These are phyloP conservation scores for Camptophora hylomeconis DNA, from an alignment of 2,329 filamentous ascomycete genomes.

Conservation along the genomic window DNA sequence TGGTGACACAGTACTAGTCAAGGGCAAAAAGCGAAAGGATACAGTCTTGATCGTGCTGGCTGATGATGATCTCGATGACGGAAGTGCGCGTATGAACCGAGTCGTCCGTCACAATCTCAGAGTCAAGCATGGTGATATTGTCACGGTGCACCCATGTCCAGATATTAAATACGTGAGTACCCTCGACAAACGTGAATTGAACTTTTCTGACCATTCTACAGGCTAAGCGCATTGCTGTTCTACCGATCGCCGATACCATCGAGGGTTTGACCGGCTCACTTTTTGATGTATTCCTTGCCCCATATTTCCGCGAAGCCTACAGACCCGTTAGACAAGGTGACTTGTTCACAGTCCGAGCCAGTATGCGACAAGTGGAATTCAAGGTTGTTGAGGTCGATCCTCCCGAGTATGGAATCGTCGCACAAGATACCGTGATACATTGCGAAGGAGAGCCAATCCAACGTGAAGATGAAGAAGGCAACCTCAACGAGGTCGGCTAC, in stretches of 20 bases:
- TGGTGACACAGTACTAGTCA: slow-evolving; percentile 92
- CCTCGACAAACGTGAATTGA: neutral
- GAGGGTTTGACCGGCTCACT: slow-evolving; percentile 95
- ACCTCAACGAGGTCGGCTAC: slow-evolving; percentile 97
- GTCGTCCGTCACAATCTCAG: slow-evolving; percentile 96
- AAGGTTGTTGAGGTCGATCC: slow-evolving; percentile 99
- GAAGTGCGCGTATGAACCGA: slow-evolving; percentile 93
- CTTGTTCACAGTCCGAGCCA: slow-evolving; percentile 90
- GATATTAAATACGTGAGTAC: slow-evolving; percentile 96
- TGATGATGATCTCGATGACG: slow-evolving; percentile 96
- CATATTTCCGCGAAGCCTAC: slow-evolving; percentile 99
- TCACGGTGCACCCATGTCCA: slow-evolving; percentile 93
- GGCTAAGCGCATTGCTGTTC: slow-evolving; percentile 97
- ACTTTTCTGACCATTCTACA: slow-evolving; percentile 24
- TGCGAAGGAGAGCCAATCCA: slow-evolving; percentile 96
- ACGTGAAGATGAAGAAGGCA: slow-evolving; percentile 97
- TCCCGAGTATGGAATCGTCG: slow-evolving; percentile 96
- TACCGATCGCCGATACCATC: slow-evolving; percentile 94
- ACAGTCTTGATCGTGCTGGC: slow-evolving; percentile 95
- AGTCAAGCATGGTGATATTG: slow-evolving; percentile 95
- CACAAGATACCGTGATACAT: slow-evolving; percentile 97
- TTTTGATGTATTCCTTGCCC: slow-evolving; percentile 97
- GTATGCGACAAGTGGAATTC: slow-evolving; percentile 98
- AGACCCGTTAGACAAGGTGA: slow-evolving; percentile 93
- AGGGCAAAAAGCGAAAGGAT: slow-evolving; percentile 99